Base-by-base conservation (phyloP, 441 rosid species). In the Adansonia madagascariensis region DNA sequence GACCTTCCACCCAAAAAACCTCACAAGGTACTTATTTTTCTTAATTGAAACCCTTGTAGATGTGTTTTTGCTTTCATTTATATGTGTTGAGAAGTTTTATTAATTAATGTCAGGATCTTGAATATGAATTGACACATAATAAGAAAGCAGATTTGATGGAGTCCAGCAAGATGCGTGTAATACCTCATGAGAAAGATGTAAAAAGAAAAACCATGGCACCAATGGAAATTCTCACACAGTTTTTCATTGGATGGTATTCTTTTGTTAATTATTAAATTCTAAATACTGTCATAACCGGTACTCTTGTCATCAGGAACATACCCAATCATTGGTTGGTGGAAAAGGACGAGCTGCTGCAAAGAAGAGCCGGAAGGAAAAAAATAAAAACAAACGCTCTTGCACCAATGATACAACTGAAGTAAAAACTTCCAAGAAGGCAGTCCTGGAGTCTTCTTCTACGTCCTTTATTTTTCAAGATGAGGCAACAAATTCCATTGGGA, bases 341-440 rank as follows among this genome's bases (percentile, higher is more conserved):
- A 91, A 86, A 81, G 89, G 85, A 72, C 84, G 80, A 82, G 82
- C 77, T 80, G 79, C 87, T 74, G 84, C 85, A 72, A 89, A 89
- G 85, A 90, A 81, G 90, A 88, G 82, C 77, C 92, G 82, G 81
- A 96, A 86, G 81, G 90, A 85, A 74, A 95, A 86, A 86, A 89
- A 67, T 74, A 94, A 84, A 78, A 89, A 81, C 57, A 88, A 83
- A 84, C 85, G 61, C 75, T 64, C 89, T 72, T 75, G 79, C 80
- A 72, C 74, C 68, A 87, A 81, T 50, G 74, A 60, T 80, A 67
- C 89, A 17, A 76, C 62, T 78, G 89, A 81, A 77, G 75, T 77
- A 59, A 83, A 63, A 79, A 85, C 80, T 76, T 76, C 77, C 22
- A 83, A 88, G 79, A 77, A 78, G 49, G 41, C 85, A 18, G 84